Evolutionary conservation across 768 basidiomycete species (phyloP), one percentile per base, ranked within the genome.

Genomic region (Megacollybia marginata): DNA sequence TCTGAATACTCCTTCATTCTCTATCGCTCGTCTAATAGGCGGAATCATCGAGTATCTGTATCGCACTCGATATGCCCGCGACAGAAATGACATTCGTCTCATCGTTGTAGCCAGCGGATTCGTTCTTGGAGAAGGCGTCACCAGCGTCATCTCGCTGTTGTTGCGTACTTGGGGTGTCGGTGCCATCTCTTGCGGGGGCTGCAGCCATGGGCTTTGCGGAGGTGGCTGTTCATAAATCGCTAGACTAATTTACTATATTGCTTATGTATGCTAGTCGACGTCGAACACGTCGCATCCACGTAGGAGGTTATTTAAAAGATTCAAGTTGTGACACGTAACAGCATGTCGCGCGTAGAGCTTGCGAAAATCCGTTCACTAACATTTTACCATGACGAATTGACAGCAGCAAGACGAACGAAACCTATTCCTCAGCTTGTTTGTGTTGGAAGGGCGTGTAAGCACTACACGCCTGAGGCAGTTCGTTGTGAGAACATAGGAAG

Each of bases 61-160:
- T 58, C 76, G 80, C 53, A 75, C 68, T 20, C 68, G 71, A 34
- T 67, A 71, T 58, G 70, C 73, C 20, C 78, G 72, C 53, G 75
- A 78, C 52, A 67, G 68, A 23, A 71, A 72, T 49, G 84, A 85
- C 52, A 89, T 92, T 51, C 71, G 78, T 32, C 68, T 94, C 33
- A 85, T 98, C 58, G 80, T 97, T 20, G 73, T 95, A 36, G 95
- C 94, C 7, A 92, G 88, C 63, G 95, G 95, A 3, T 96, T 98
- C 63, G 94, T 98, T 20, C 71, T 98, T 15, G 95, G 95, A 16
- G 95, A 98, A 63, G 95, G 95, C 2, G 83, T 96, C 33, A 72
- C 89, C 38, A 93, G 92, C 60, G 76, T 98, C 43, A 65, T 93
- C 28, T 80, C 87, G 12, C 71, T 98, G 44, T 57, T 83, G 7